Conservation (phyloP, 495 filamentous ascomycete species). For the Hypomontagnella submonticulosa region DNA sequence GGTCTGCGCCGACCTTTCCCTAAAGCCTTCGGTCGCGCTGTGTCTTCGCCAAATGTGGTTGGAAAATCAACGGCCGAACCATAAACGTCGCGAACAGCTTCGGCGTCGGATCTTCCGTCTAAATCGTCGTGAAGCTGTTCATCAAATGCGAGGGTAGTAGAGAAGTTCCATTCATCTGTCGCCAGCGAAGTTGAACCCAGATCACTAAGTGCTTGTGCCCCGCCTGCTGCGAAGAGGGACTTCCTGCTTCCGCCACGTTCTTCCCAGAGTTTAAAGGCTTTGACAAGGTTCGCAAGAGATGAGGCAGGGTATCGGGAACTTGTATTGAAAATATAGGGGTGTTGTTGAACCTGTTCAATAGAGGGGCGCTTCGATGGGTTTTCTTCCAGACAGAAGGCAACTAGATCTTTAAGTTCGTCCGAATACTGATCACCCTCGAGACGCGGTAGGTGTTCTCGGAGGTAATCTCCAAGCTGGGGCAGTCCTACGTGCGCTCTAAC, state of each 20-base stretch:
- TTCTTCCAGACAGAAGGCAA: slow-evolving; percentile 81
- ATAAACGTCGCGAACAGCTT: slow-evolving; percentile 63
- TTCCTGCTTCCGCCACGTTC: slow-evolving; percentile 81
- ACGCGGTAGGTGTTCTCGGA: slow-evolving; percentile 71
- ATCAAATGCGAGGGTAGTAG: slow-evolving; percentile 86
- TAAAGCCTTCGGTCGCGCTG: slow-evolving; percentile 52
- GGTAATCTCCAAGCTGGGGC: slow-evolving; percentile 67
- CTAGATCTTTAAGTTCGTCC: slow-evolving; percentile 76
- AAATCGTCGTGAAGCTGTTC: slow-evolving; percentile 62
- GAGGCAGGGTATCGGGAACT: slow-evolving; percentile 74
- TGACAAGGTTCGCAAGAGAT: slow-evolving; percentile 76
- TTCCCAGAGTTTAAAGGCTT: slow-evolving; percentile 88
- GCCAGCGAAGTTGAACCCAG: slow-evolving; percentile 51
- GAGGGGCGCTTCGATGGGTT: slow-evolving; percentile 79
- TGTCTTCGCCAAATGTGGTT: slow-evolving; percentile 55
- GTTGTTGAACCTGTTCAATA: slow-evolving; percentile 71
- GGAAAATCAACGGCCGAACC: slow-evolving; percentile 59
- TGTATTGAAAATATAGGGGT: slow-evolving; percentile 72
- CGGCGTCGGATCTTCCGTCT: slow-evolving; percentile 42
- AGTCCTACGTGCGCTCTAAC: slow-evolving; percentile 62
- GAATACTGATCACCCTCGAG: slow-evolving; percentile 83
- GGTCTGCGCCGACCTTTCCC: slow-evolving; percentile 57
- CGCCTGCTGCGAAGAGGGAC: slow-evolving; percentile 81
- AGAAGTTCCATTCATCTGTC: slow-evolving; percentile 91
- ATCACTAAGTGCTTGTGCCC: slow-evolving; percentile 69